Evolutionary conservation across 352 stramenopile genomes (phyloP).

Genomic region (Phytophthora aleatoria): DNA sequence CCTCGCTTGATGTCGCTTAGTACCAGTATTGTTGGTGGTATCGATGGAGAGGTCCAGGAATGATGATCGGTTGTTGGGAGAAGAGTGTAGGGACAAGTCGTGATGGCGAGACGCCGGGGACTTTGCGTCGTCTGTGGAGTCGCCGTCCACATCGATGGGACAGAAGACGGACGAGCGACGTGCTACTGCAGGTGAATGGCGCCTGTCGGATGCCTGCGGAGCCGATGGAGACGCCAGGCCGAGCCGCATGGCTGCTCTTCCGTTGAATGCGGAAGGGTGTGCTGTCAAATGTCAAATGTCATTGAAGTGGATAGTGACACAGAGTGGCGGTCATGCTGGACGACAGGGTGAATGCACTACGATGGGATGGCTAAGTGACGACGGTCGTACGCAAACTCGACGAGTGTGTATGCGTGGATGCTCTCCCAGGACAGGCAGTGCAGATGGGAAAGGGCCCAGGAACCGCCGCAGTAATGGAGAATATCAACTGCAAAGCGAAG

Average conservation of each 20-base stretch:
- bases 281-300: constrained; percentile 5
- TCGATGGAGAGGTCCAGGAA: constrained; percentile 12
- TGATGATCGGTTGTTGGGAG: constrained; percentile 21
- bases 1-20: neutral
- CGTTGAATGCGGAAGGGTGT: neutral
- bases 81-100: constrained; percentile 4
- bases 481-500: constrained; percentile 10
- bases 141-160: constrained; percentile 37
- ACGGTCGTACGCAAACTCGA: constrained; percentile 7
- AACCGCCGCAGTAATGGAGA: constrained; percentile 15
- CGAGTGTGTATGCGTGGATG: neutral
- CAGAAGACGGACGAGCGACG: constrained; percentile 18
- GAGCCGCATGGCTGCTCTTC: constrained; percentile 29
- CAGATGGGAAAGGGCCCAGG: constrained; percentile 13
- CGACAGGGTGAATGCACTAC: neutral
- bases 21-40: constrained; percentile 3
- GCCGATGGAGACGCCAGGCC: constrained; percentile 15
- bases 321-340: constrained; percentile 11
- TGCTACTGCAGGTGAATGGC: neutral
- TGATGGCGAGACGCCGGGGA: neutral
- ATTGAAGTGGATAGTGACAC: constrained; percentile 26
- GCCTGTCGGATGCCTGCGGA: constrained; percentile 1
- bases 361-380: constrained; percentile 2
- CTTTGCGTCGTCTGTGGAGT: constrained; percentile 26
- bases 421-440: constrained; percentile 9